Evolutionary conservation across 2,329 filamentous ascomycete species (phyloP).

Genomic region (Karstenula rhodostoma): DNA sequence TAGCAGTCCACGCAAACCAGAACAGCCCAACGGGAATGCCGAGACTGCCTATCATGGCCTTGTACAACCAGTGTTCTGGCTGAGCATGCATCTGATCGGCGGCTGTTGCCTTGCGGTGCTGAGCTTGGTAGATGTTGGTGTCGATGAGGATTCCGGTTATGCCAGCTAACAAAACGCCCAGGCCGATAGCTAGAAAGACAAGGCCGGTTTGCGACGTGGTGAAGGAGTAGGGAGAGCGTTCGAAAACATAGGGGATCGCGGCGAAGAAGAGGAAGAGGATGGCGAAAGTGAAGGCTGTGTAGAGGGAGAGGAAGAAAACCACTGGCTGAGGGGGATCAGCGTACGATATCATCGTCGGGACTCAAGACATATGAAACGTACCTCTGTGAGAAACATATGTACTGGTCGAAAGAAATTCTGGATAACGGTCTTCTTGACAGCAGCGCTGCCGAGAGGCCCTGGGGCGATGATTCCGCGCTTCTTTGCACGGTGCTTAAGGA

Average conservation of each 20-base stretch:
- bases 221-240: constrained; percentile 41
- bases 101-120: constrained; percentile 35
- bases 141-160: constrained; percentile 48
- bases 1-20: constrained; percentile 68
- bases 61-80: constrained; percentile 66
- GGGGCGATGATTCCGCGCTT: not conserved
- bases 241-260: constrained; percentile 46
- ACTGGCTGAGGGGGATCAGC: constrained; percentile 32
- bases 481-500: constrained; percentile 52
- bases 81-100: constrained; percentile 46
- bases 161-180: constrained; percentile 36
- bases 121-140: constrained; percentile 45
- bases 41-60: constrained; percentile 66
- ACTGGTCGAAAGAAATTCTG: constrained; percentile 61
- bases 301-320: constrained; percentile 46
- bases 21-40: constrained; percentile 64
- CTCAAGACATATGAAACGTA: constrained; percentile 11
- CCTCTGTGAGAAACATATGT: constrained; percentile 52
- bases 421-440: constrained; percentile 38
- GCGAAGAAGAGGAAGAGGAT: constrained; percentile 49
- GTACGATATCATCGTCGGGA: not conserved
- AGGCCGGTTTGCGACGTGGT: constrained; percentile 40
- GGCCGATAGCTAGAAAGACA: constrained; percentile 45
- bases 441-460: constrained; percentile 34
- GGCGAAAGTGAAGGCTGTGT: constrained; percentile 46